A percentile compares a stretch with the other conserved stretches of the same genome.
These are phyloP conservation scores for Monilinia polystroma DNA, from an alignment of 2,329 filamentous ascomycete genomes.

Conservation along the genomic window DNA sequence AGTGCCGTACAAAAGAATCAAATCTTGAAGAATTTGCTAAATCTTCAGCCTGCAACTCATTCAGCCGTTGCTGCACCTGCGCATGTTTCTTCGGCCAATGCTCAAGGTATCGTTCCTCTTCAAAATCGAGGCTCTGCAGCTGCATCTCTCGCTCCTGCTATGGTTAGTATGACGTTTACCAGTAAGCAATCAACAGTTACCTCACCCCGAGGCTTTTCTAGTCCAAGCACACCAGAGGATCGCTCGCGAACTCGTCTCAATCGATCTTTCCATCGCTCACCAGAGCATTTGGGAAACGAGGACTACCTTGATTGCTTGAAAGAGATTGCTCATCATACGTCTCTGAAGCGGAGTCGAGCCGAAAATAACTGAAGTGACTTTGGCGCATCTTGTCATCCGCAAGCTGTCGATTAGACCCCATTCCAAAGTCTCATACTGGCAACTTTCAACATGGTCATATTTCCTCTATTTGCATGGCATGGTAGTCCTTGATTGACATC, in stretches of 20 bases:
- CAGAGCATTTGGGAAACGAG: constrained; percentile 19
- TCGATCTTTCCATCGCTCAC: constrained; percentile 13
- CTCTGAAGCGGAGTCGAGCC: constrained; percentile 7
- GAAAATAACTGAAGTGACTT: neutral
- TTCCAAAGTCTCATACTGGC: neutral
- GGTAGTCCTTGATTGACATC: neutral
- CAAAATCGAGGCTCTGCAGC: constrained; percentile 39
- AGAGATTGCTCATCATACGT: constrained; percentile 9
- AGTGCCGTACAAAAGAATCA: constrained; percentile 34
- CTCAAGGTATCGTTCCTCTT: constrained; percentile 38
- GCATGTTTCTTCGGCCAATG: constrained; percentile 38
- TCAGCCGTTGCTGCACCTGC: constrained; percentile 33
- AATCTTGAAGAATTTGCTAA: constrained; percentile 40
- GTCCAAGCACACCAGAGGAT: constrained; percentile 18
- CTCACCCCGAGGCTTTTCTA: constrained; percentile 9
- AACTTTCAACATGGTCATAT: neutral
- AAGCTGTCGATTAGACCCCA: neutral
- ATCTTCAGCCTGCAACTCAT: constrained; percentile 27
- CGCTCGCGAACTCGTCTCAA: neutral
- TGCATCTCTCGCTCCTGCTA: constrained; percentile 38
- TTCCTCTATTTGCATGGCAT: neutral
- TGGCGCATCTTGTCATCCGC: neutral
- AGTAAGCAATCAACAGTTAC: neutral
- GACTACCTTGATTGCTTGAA: constrained; percentile 20
- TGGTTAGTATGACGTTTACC: constrained; percentile 11